These are phyloP conservation scores for Hypoxylon rickii DNA, from an alignment of 495 filamentous ascomycete genomes.

Conservation along the genomic window DNA sequence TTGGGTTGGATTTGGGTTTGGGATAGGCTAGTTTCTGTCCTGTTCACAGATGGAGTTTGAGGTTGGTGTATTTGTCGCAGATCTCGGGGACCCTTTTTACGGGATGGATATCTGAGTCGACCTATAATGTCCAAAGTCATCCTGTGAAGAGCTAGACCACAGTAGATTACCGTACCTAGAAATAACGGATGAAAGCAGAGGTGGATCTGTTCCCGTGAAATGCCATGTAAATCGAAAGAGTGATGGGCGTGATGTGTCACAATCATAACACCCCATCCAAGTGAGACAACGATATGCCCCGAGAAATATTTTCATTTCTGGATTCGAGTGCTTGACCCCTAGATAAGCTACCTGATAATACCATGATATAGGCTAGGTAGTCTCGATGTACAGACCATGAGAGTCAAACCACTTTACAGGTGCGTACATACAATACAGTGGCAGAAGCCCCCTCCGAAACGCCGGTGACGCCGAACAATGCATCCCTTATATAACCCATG, in stretches of 20 bases:
- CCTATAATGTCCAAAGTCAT: too few relatives aligned
- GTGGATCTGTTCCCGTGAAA: too few relatives aligned
- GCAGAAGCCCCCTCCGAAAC: constrained; percentile 2
- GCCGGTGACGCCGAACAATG: constrained; percentile 31
- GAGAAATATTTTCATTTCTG: background rate
- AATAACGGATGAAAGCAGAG: too few relatives aligned
- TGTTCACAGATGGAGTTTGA: too few relatives aligned
- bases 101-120: constrained; percentile 6
- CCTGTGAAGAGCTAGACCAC: too few relatives aligned
- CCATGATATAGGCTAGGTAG: constrained; percentile 25
- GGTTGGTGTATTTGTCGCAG: too few relatives aligned
- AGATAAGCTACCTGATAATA: constrained; percentile 22
- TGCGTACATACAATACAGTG: constrained; percentile 25
- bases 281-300: too few relatives aligned
- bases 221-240: too few relatives aligned
- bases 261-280: too few relatives aligned
- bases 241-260: too few relatives aligned
- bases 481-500: constrained; percentile 14
- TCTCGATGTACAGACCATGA: background rate
- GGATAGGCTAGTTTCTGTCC: background rate
- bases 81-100: constrained; percentile 1
- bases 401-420: background rate
- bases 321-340: constrained; percentile 3
- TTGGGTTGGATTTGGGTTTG: background rate
- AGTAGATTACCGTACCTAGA: too few relatives aligned